Base-by-base conservation (phyloP, 768 basidiomycete species). In the Tubosaeta sp. region DNA sequence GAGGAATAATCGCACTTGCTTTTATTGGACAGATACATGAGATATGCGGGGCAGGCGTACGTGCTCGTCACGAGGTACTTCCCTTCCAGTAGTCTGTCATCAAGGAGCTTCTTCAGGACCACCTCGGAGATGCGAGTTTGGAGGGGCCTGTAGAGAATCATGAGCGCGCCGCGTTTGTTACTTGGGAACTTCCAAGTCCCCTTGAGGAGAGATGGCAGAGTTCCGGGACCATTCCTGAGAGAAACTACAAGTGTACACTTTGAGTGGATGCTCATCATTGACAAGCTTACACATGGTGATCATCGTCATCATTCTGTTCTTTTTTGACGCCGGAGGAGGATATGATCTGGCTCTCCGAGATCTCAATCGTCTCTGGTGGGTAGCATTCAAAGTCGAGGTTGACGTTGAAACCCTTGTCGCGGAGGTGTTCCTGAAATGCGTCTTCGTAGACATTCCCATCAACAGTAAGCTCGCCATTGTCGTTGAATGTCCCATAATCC, bases 141-240 rank as follows among this genome's bases (percentile, higher is more conserved):
- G 19, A 59, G 59, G n/a, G 66, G 68, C 9, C 21, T 16, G 31
- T 52, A 36, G 53, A 69, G 59, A 27, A 66, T 58, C 34, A 69
- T 27, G 36, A 69, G 54, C 10, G 65, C 65, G 16, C 65, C 69
- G 6, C 63, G 62, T 45, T 50, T 58, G 9, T 34, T 24, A 4
- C n/a, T n/a, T 31, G 46, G 56, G 49, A 67, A 69, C 48, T 53
- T 50, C 67, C 67, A 70, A 14, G 55, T 51, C 12, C 65, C 63
- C 35, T 59, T 65, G 51, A 68, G 50, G 25, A 61, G 59, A 6
- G 67, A 59, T 8, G 62, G 41, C 1, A 51, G 58, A 13, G 64
- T 32, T 12, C 54, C 58, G 14, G 58, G 36, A 13, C 50, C 10
- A 4, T 29, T 12, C 42, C 53, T 51, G 29, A 24, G 4, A 5